Evolutionary conservation across 768 basidiomycete species (phyloP), one percentile per base, ranked within the genome.

Genomic region (Butyriboletus loyo): DNA sequence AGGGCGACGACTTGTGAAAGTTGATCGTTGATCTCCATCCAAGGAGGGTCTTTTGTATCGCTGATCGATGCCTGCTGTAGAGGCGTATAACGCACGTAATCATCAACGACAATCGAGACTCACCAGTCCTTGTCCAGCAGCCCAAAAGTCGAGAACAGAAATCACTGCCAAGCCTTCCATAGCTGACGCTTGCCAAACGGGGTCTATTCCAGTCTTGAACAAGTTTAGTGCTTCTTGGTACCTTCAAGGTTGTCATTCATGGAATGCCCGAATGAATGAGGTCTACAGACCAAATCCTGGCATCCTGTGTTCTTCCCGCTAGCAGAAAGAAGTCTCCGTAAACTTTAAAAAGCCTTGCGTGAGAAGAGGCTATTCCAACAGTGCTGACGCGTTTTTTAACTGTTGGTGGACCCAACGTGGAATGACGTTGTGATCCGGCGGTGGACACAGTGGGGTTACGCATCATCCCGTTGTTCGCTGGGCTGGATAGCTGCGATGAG

Each of bases 291-390:
- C 92, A 92, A 46, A 87, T 77, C 36, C 77, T 72, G 1, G 96
- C 87, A 63, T 98, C 94, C 44, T 84, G 82, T 34, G 83, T 80
- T 56, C 91, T 77, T n/a, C 97, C 96, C 7, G 92, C 80, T 24
- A 98, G 73, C 17, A 98, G 72, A 71, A 88, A 95, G 59, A 97
- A 80, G 67, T 98, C 93, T 1, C 85, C 96, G 14, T 92, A 77
- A 24, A 95, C 78, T 71, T 96, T 98, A 70, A 84, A 89, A 34
- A 96, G 76, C 50, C 96, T 76, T 24, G 88, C 96, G 69, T 89
- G 89, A 3, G 90, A 87, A 9, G 89, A 87, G 14, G 85, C 81
- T 2, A 81, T 80, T 17, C 86, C 83, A 59, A 85, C 76, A 39
- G 78, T 74, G 59, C 82, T 83, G 55, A 80, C 62, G 32, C 89